Evolutionary conservation across 306 rosid genomes (phyloP), one percentile per base, ranked within the genome.

Genomic region (Parietaria judaica): DNA sequence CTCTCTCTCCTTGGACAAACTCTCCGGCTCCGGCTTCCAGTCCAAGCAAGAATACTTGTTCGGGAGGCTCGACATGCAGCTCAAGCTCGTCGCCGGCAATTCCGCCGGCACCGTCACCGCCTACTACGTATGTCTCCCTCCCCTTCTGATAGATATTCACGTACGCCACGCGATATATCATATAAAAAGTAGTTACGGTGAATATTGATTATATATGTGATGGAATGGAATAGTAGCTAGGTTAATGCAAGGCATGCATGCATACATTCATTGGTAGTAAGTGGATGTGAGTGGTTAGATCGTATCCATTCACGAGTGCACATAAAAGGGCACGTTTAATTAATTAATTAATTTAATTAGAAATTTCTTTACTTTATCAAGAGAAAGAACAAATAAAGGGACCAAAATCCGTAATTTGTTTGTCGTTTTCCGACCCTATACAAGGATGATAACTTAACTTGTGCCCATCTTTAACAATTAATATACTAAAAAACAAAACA

Each of bases 71-170:
- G 95, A 86, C 68, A 82, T 90, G 97, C 95, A 90, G 61, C 97
- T 86, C 68, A 90, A 84, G 76, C 97, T 89, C 17, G 95, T 89
- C 36, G 74, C 97, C 12, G 97, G 97, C 8, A 89, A 83, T 75
- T 89, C 97, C 39, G 95, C 91, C 2, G 91, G 95, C 69, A 87
- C 97, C 1, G 95, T 86, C 23, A 87, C 95, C 54, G 95, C 95
- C 60, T 89, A 89, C 64, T 89, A 89, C 63, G 76, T 72, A 51
- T 6, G 66, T 64, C 13, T 1, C 11, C 23, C 5, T n/a, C n/a
- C n/a, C n/a, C n/a, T n/a, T n/a, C n/a, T n/a, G n/a, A n/a, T n/a
- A n/a, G n/a, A n/a, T n/a, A n/a, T n/a, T n/a, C n/a, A n/a, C n/a
- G n/a, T n/a, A n/a, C n/a, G n/a, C n/a, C n/a, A n/a, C n/a, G n/a